phyloP scores from a whole-genome alignment of 1,284 basidiomycete species.

The Tilletia horrida region DNA sequence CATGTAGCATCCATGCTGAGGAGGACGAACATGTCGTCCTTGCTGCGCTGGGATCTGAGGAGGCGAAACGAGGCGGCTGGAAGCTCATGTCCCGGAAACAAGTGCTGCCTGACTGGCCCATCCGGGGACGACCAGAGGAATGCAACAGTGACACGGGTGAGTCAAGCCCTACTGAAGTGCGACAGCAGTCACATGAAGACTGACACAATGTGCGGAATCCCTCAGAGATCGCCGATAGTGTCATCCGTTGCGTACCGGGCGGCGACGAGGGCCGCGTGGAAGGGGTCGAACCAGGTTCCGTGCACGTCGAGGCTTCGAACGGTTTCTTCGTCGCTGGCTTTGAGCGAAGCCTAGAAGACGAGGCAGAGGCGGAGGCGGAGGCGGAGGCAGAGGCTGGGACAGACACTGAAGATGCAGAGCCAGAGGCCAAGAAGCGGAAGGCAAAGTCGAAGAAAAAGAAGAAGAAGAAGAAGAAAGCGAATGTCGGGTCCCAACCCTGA shows the following conservation, averaged over 20 bases:
- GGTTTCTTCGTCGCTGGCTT: slow-evolving; percentile 50
- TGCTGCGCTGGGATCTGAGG: slow-evolving; percentile 41
- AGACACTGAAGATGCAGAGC: too few relatives aligned
- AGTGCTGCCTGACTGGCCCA: slow-evolving; percentile 42
- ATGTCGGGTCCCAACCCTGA: not conserved
- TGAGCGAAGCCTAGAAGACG: slow-evolving; percentile 20
- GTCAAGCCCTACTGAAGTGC: not conserved
- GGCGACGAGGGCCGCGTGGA: slow-evolving; percentile 16
- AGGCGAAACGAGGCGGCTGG: slow-evolving; percentile 38
- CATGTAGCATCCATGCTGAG: slow-evolving; percentile 82
- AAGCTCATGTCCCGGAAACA: slow-evolving; percentile 29
- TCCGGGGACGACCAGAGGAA: slow-evolving; percentile 30
- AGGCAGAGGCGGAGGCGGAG: not conserved
- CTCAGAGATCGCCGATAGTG: slow-evolving; percentile 24
- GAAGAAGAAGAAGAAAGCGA: not conserved
- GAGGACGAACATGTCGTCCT: slow-evolving; percentile 86
- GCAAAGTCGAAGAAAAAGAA: slow-evolving; percentile 9
- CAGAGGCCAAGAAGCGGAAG: slow-evolving; percentile 1
- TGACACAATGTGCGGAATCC: not conserved
- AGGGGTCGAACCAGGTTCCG: slow-evolving; percentile 18
- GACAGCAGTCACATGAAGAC: not conserved
- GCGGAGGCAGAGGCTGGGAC: not conserved
- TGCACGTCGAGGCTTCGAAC: slow-evolving; percentile 36
- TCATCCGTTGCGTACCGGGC: slow-evolving; percentile 41
- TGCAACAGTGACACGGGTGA: slow-evolving; percentile 25